phyloP scores from a whole-genome alignment of 495 filamentous ascomycete genomes.

The Niebla homalea region DNA sequence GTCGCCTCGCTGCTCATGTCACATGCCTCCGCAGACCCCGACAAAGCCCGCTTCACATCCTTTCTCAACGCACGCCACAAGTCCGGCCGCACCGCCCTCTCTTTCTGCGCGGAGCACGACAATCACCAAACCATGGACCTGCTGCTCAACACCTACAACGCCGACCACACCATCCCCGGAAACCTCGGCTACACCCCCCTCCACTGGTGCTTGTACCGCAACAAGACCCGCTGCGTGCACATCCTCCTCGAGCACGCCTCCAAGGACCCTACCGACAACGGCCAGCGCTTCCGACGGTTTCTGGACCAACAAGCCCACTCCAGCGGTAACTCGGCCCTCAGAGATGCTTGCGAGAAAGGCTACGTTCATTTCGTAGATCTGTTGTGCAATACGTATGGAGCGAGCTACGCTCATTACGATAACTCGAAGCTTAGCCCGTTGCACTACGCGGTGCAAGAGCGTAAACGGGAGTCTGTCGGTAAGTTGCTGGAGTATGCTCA shows the following conservation, averaged over 20 bases:
- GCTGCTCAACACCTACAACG: constrained; percentile 2
- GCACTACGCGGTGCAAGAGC: not conserved
- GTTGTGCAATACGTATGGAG: not conserved
- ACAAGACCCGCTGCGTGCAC: not conserved
- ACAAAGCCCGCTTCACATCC: not conserved
- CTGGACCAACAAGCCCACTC: constrained; percentile 1
- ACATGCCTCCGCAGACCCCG: not conserved
- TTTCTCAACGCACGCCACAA: constrained; percentile 3
- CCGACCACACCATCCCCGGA: constrained; percentile 1
- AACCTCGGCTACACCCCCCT: not conserved
- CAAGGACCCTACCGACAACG: not conserved
- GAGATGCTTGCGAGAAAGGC: not conserved
- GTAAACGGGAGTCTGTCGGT: not conserved
- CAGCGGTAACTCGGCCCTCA: constrained; percentile 1
- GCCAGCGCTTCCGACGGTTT: constrained; percentile 2
- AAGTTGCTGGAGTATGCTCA: not conserved
- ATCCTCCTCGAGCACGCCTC: not conserved
- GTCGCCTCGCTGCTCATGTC: not conserved
- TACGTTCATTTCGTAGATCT: not conserved
- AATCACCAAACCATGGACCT: not conserved
- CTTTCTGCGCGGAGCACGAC: constrained; percentile 1
- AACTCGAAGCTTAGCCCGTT: not conserved
- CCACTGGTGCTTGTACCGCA: not conserved
- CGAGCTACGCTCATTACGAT: not conserved
- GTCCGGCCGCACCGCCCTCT: constrained; percentile 1